A percentile compares a stretch with the other conserved stretches of the same genome.
phyloP scores from a whole-genome alignment of 768 basidiomycete genomes.

The Porphyrellus cyaneotinctus region DNA sequence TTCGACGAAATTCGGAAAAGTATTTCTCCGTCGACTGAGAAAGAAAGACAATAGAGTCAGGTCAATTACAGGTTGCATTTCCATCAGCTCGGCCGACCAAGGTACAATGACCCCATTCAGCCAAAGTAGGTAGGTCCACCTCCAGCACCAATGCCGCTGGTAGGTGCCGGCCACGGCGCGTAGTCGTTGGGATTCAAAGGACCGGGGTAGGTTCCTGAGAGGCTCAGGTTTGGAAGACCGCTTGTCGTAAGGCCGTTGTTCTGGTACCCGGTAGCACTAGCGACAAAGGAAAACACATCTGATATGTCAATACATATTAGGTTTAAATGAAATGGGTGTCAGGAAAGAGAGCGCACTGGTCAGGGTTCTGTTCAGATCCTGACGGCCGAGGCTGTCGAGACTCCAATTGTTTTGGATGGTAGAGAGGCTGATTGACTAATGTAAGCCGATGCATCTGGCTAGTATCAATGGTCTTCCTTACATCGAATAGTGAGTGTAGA shows the following conservation, averaged over 20 bases:
- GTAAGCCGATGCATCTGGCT: background rate
- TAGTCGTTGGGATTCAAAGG: slow-evolving; percentile 40
- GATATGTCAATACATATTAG: background rate
- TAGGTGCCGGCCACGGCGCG: slow-evolving; percentile 43
- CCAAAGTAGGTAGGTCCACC: slow-evolving; percentile 39
- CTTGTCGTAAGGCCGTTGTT: slow-evolving; percentile 31
- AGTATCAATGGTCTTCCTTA: slow-evolving; percentile 6
- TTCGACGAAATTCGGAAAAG: too few species aligned
- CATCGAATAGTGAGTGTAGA: slow-evolving; percentile 59
- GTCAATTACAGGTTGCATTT: too few species aligned
- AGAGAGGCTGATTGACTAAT: slow-evolving; percentile 31
- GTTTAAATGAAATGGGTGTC: background rate
- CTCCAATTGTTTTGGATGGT: slow-evolving; percentile 61
- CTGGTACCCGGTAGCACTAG: slow-evolving; percentile 40
- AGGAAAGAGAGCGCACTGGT: slow-evolving; percentile 7
- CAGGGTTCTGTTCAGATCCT: slow-evolving; percentile 46
- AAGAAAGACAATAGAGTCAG: too few species aligned
- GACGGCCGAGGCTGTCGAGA: slow-evolving; percentile 55
- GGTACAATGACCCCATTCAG: slow-evolving; percentile 21
- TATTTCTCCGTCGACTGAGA: too few species aligned
- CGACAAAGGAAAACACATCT: slow-evolving; percentile 54
- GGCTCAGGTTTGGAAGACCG: slow-evolving; percentile 36
- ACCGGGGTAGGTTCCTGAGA: slow-evolving; percentile 40
- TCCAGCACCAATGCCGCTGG: slow-evolving; percentile 37
- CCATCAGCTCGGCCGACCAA: too few species aligned